These are phyloP conservation scores for Phytophthora idaei DNA, from an alignment of 352 stramenopile species.

Conservation along the genomic window DNA sequence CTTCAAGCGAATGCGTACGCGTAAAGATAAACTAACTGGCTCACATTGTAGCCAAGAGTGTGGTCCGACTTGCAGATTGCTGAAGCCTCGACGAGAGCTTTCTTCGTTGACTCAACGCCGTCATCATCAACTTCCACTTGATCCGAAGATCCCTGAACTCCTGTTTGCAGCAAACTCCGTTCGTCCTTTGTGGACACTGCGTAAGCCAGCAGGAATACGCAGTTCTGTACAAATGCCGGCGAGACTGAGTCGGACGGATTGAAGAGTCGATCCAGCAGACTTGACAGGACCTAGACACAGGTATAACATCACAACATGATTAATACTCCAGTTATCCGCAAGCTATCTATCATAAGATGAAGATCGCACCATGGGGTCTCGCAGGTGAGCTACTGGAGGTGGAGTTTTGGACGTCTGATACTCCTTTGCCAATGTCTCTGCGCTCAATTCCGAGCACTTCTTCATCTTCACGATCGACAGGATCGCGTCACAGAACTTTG, in stretches of 20 bases:
- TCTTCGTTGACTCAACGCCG: constrained; percentile 69
- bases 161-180: constrained; percentile 70
- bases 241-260: constrained; percentile 74
- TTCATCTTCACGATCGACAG: constrained; percentile 79
- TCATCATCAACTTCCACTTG: constrained; percentile 53
- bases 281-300: constrained; percentile 68
- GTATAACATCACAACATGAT: neutral
- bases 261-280: constrained; percentile 81
- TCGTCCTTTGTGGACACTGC: constrained; percentile 79
- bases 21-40: constrained; percentile 8
- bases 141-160: constrained; percentile 22
- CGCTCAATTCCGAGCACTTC: constrained; percentile 68
- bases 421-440: constrained; percentile 71
- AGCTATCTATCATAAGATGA: neutral
- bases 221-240: constrained; percentile 65
- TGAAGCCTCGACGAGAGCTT: constrained; percentile 73
- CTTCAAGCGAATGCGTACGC: neutral
- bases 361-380: constrained; percentile 67
- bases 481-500: constrained; percentile 68
- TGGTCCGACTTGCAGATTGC: constrained; percentile 84
- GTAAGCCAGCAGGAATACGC: constrained; percentile 75
- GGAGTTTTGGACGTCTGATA: constrained; percentile 52
- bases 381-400: constrained; percentile 71
- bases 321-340: neutral
- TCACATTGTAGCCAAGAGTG: constrained; percentile 87